phyloP scores from a whole-genome alignment of 2,329 filamentous ascomycete genomes.

The Monosporascus sp. region DNA sequence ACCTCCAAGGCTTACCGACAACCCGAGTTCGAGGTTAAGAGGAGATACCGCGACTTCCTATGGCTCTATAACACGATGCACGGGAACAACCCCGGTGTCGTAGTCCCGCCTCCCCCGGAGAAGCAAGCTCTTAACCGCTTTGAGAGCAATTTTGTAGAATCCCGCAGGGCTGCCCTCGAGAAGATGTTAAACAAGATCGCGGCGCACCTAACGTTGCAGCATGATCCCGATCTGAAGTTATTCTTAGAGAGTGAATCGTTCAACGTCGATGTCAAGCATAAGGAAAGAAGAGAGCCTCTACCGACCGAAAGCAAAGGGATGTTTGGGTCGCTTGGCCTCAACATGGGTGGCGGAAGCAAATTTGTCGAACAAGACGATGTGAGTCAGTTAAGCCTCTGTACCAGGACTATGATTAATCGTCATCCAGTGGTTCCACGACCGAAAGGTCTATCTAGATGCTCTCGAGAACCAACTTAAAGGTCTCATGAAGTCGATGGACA shows the following conservation, averaged over 20 bases:
- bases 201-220: slow-evolving; percentile 81
- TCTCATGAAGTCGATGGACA: slow-evolving; percentile 88
- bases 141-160: slow-evolving; percentile 94
- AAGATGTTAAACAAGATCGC: slow-evolving; percentile 98
- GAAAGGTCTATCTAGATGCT: slow-evolving; percentile 89
- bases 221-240: slow-evolving; percentile 89
- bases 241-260: slow-evolving; percentile 96
- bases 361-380: slow-evolving; percentile 98
- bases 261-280: slow-evolving; percentile 95
- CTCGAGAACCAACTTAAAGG: slow-evolving; percentile 88
- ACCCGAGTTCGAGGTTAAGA: slow-evolving; percentile 86
- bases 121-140: slow-evolving; percentile 97
- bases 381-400: slow-evolving; percentile 31
- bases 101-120: slow-evolving; percentile 92
- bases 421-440: slow-evolving; percentile 89
- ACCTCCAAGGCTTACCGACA: slow-evolving; percentile 94
- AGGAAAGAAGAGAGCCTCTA: slow-evolving; percentile 83
- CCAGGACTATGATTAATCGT: slow-evolving; percentile 10
- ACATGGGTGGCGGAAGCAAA: slow-evolving; percentile 72
- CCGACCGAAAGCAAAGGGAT: slow-evolving; percentile 90
- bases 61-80: slow-evolving; percentile 97
- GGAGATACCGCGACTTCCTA: slow-evolving; percentile 92
- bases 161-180: slow-evolving; percentile 82
- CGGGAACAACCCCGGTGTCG: slow-evolving; percentile 88
- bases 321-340: slow-evolving; percentile 78